Evolutionary conservation across 306 rosid species (phyloP).

Genomic region (Echinosophora koreensis): DNA sequence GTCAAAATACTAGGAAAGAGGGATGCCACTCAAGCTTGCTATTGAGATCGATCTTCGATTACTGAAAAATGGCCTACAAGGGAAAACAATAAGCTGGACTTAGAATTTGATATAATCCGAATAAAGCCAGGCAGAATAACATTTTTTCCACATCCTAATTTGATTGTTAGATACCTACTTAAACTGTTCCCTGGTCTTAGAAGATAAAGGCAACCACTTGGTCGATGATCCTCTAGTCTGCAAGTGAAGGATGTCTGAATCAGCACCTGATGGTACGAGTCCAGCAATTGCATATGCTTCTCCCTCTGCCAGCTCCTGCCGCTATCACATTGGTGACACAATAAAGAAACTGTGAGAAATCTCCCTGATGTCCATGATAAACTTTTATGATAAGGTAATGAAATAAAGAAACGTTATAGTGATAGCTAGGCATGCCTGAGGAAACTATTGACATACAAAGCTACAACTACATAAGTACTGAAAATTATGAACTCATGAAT

Average conservation of each 20-base stretch:
- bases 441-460: background rate
- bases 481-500: conserved; percentile 9
- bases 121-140: conserved; percentile 1
- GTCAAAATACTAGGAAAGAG: conserved; percentile 70
- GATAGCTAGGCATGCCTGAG: background rate
- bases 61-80: conserved; percentile 70
- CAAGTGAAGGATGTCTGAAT: conserved; percentile 68
- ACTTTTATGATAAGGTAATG: background rate
- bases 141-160: background rate
- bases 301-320: conserved; percentile 84
- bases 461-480: background rate
- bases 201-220: conserved; percentile 79
- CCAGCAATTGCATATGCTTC: conserved; percentile 76
- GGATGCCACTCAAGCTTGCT: conserved; percentile 73
- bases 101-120: conserved; percentile 35
- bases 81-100: conserved; percentile 37
- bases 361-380: conserved; percentile 21
- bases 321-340: conserved; percentile 58
- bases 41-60: conserved; percentile 61
- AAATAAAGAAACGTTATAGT: conserved; percentile 20
- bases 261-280: conserved; percentile 67
- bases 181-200: conserved; percentile 56
- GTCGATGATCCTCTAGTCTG: conserved; percentile 75
- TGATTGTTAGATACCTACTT: conserved; percentile 56
- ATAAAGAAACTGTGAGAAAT: conserved; percentile 42